phyloP scores from a whole-genome alignment of 768 basidiomycete genomes.

The Lyophyllum decastes region DNA sequence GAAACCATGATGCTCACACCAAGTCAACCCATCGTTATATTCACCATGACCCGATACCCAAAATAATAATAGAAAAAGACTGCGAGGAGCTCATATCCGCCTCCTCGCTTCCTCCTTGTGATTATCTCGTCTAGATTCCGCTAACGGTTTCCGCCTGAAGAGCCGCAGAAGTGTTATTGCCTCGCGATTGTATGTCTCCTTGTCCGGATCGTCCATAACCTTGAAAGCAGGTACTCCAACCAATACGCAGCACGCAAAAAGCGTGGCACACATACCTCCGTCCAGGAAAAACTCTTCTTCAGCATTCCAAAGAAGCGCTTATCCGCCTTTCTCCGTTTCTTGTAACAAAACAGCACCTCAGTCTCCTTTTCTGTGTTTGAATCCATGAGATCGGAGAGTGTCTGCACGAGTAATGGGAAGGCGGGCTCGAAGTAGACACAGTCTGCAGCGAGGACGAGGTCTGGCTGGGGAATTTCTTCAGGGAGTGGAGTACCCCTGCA shows the following conservation, averaged over 20 bases:
- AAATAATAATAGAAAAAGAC: not conserved
- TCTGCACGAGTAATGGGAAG: conserved; percentile 84
- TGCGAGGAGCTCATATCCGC: not conserved
- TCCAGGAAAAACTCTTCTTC: conserved; percentile 14
- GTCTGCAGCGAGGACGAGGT: conserved; percentile 86
- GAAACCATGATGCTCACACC: not conserved
- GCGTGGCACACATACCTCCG: conserved; percentile 6
- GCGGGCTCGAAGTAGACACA: conserved; percentile 96
- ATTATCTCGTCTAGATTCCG: not conserved
- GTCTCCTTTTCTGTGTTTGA: conserved; percentile 32
- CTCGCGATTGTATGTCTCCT: conserved; percentile 13
- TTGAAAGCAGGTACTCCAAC: not conserved
- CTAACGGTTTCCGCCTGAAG: conserved; percentile 1
- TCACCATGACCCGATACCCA: not conserved
- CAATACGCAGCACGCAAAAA: not conserved
- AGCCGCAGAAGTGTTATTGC: conserved; percentile 16
- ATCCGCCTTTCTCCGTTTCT: conserved; percentile 78
- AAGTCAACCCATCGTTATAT: not conserved
- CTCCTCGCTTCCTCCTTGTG: not conserved
- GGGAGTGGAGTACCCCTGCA: conserved; percentile 70
- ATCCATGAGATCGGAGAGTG: conserved; percentile 65
- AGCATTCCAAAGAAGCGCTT: conserved; percentile 17
- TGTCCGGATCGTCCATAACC: conserved; percentile 17
- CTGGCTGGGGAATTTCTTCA: conserved; percentile 44
- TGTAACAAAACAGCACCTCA: conserved; percentile 89